Base-by-base conservation (phyloP, 1,284 basidiomycete genomes). In the Gomphus bonarii region DNA sequence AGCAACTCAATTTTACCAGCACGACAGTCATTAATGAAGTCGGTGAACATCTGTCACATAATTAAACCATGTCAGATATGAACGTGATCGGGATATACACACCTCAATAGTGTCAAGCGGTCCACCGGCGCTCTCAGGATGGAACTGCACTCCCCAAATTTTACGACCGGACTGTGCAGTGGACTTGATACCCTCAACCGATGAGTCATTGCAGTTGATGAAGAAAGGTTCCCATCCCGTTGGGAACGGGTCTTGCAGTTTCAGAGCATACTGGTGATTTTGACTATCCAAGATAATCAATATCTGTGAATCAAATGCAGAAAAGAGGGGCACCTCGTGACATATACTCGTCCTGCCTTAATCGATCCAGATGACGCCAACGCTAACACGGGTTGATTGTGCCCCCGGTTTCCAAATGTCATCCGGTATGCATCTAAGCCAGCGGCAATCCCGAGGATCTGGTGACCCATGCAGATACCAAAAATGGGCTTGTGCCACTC, bases 391-490 rank as follows among this genome's bases (percentile, higher is more conserved):
- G 95, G 95, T 71, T 99, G 95, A 70, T 99, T 99, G 73, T 99
- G 97, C n/a, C 95, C 95, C 65, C 95, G 88, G 72, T 99, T 98
- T 30, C 95, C 95, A 67, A 98, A 98, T 20, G 85, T 91, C 93
- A 97, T 97, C 35, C 94, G 81, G 71, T 98, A 98, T 7, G 95
- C 92, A 66, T 97, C 93, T 60, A 98, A 73, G 46, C 97, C 97
- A 20, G 94, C 95, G 16, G 95, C 95, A 75, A 99, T 88, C 51
- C 97, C 95, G 64, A 99, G 91, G 64, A 99, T 82, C 71, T 97
- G 94, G 69, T 97, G 91, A 50, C 94, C 97, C 97, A 99, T 99
- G 74, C 95, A 99, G 67, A 99, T 97, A 59, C 95, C 97, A 66
- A 99, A 99, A 54, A 99, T 80, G 22, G 95, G 95, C 67, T 85